These are phyloP conservation scores for Sporothrix brunneoviolacea DNA, from an alignment of 2,329 filamentous ascomycete genomes.

Conservation along the genomic window DNA sequence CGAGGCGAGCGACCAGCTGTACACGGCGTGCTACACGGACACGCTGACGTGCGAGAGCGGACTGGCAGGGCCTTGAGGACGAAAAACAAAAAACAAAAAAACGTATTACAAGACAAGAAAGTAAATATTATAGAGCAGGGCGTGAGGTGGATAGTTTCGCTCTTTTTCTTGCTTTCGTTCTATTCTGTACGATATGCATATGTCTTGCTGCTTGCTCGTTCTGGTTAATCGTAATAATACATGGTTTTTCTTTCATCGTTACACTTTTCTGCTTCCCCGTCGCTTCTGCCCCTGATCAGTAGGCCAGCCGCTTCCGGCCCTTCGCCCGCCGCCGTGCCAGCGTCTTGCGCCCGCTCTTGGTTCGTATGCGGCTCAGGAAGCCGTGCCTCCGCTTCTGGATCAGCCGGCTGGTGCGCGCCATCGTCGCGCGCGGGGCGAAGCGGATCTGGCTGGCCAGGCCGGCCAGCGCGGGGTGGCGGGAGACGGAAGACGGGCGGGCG, in stretches of 20 bases:
- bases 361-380: constrained; percentile 45
- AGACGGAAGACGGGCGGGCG: constrained; percentile 39
- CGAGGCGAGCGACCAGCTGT: constrained; percentile 34
- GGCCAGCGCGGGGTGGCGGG: constrained; percentile 46
- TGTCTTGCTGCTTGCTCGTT: too few relatives aligned
- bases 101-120: too few relatives aligned
- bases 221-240: too few relatives aligned
- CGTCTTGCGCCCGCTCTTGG: constrained; percentile 46
- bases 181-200: constrained; percentile 7
- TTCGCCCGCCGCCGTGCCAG: constrained; percentile 46
- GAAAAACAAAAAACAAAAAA: too few relatives aligned
- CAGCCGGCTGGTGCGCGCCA: constrained; percentile 48
- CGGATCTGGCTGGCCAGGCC: constrained; percentile 42
- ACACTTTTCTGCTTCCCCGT: not conserved
- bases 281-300: constrained; percentile 18
- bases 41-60: constrained; percentile 30
- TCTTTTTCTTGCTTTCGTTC: not conserved
- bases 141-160: too few relatives aligned
- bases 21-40: constrained; percentile 34
- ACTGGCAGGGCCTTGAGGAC: constrained; percentile 27
- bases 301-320: constrained; percentile 40
- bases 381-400: constrained; percentile 55
- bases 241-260: too few relatives aligned
- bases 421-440: constrained; percentile 52
- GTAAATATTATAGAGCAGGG: too few relatives aligned